Base-by-base conservation (phyloP, 192 early-diverging fungal species). In the Thoreauomyces humboldtii region DNA sequence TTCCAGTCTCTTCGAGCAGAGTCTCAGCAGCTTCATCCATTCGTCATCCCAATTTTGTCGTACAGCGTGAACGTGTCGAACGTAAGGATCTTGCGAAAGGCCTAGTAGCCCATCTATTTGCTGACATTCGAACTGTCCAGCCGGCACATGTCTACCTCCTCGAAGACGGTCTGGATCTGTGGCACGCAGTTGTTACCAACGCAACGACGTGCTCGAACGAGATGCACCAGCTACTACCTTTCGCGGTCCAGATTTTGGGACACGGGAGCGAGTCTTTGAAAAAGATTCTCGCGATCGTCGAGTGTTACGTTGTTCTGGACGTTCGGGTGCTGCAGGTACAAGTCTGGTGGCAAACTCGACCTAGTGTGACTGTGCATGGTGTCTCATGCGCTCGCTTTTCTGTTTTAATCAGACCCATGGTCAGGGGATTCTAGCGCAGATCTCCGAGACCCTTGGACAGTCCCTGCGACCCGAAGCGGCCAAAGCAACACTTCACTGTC, bases 141-240 rank as follows among this genome's bases (percentile, higher is more conserved):
- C 76, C 59, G 19, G 84, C 79, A 1, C 88, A 92, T 73, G 75
- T 92, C 5, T 95, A 93, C 52, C 59, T 97, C 56, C 78, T 94
- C 25, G 95, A 95, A 61, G 95, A 97, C 59, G 90, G 86, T 1
- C 76, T 95, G n/a, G 92, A 94, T 55, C 77, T 97, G 15, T 95
- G 93, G 95, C 81, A 84, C 41, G 84, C 86, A 3, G 83, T 87
- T 0, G n/a, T 97, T 12, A 87, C 89, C 77, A 90, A 87, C 69
- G 73, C 87, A 0, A 55, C 84, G 0, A 29, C 64, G 11, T 68
- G 77, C 22, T 84, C 81, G 7, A 71, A 74, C 7, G 70, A 77
- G 35, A 48, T 97, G 4, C 53, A 83, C 21, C 67, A 65, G 15
- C 83, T 97, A 0, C 71, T 89, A 9, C 84, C 82, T n/a, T 65